phyloP scores from a whole-genome alignment of 1,139 yeast genomes.

The Blastobotrys buckinghamii region DNA sequence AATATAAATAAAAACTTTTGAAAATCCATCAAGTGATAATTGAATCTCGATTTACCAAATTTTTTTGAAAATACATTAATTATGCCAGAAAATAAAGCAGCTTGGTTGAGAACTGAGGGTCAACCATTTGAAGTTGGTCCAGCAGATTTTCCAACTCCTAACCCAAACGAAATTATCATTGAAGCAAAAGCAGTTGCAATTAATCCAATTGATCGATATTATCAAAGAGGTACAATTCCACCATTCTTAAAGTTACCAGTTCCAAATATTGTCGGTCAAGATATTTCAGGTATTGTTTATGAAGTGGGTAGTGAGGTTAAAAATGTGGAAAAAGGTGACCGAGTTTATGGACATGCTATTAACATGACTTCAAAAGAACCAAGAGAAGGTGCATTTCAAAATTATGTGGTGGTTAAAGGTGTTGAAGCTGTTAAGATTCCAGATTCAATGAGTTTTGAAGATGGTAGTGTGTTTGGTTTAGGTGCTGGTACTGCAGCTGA shows the following conservation, averaged over 20 bases:
- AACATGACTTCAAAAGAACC: conserved; percentile 33
- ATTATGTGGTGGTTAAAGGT: conserved; percentile 37
- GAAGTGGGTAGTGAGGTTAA: conserved; percentile 52
- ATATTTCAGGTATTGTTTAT: conserved; percentile 48
- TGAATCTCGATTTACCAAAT: too few species aligned
- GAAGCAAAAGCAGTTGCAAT: background rate
- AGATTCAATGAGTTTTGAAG: background rate
- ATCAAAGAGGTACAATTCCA: background rate
- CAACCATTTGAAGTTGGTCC: too few species aligned
- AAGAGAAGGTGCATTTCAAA: conserved; percentile 57
- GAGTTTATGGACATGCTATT: conserved; percentile 44
- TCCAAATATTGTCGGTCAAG: background rate
- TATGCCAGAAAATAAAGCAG: too few species aligned
- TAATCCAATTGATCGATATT: background rate
- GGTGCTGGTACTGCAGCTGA: conserved; percentile 1
- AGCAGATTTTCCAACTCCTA: too few species aligned
- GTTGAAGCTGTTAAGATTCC: background rate
- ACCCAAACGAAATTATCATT: too few species aligned
- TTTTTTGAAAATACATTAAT: too few species aligned
- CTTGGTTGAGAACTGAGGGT: too few species aligned
- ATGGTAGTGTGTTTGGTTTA: background rate
- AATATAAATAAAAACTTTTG: too few species aligned
- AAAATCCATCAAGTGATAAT: too few species aligned
- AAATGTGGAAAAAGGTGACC: conserved; percentile 49
- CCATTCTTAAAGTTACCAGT: conserved; percentile 19